These are phyloP conservation scores for Prunus davidiana DNA, from an alignment of 306 rosid species.

Conservation along the genomic window DNA sequence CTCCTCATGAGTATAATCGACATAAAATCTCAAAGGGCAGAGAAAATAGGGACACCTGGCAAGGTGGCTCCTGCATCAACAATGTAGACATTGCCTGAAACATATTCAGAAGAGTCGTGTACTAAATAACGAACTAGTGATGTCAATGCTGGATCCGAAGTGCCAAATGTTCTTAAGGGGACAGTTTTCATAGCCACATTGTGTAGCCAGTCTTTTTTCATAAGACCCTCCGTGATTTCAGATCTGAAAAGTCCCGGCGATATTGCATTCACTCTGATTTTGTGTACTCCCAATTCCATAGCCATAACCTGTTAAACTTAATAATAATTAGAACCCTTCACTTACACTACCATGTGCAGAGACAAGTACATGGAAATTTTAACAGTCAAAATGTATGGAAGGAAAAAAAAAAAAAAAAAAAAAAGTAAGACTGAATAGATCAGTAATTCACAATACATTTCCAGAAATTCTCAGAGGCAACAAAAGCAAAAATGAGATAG, in stretches of 20 bases:
- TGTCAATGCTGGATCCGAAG: slow-evolving; percentile 74
- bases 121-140: slow-evolving; percentile 62
- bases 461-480: not conserved
- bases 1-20: not conserved
- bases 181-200: slow-evolving; percentile 50
- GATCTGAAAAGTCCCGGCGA: slow-evolving; percentile 79
- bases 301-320: slow-evolving; percentile 64
- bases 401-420: not conserved
- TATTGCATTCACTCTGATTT: slow-evolving; percentile 78
- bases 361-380: not conserved
- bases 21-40: slow-evolving; percentile 47
- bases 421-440: not conserved
- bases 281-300: slow-evolving; percentile 61
- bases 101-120: slow-evolving; percentile 73
- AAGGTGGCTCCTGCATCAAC: slow-evolving; percentile 68
- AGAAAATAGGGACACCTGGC: slow-evolving; percentile 71
- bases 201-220: slow-evolving; percentile 65
- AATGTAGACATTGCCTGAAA: slow-evolving; percentile 60
- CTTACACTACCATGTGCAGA: not conserved
- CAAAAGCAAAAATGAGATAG: not conserved
- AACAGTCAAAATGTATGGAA: not conserved
- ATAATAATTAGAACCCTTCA: not conserved
- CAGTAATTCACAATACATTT: not conserved
- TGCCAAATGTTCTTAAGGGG: slow-evolving; percentile 53
- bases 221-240: slow-evolving; percentile 61